Conservation (phyloP, 345 rosid species). For the Diplotaxis tenuifolia region DNA sequence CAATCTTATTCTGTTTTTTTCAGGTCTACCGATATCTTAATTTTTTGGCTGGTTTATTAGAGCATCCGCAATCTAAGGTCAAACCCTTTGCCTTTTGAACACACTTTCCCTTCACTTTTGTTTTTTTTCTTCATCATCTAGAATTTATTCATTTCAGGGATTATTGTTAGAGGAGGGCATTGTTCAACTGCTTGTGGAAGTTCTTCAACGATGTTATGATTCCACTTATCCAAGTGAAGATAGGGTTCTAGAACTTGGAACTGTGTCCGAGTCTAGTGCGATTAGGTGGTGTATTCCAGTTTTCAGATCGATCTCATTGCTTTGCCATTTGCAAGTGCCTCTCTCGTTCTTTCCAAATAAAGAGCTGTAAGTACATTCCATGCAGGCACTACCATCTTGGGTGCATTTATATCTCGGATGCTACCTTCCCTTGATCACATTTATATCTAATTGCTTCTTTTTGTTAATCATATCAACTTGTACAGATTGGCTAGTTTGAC, state of each 20-base stretch:
- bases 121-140: constrained; percentile 1
- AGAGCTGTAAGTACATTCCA: constrained; percentile 57
- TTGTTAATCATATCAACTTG: constrained; percentile 26
- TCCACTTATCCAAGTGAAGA: constrained; percentile 51
- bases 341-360: constrained; percentile 39
- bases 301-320: constrained; percentile 64
- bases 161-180: constrained; percentile 68
- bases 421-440: constrained; percentile 14
- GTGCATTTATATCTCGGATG: not conserved
- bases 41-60: constrained; percentile 73
- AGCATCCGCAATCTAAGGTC: constrained; percentile 90
- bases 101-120: constrained; percentile 3
- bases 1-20: constrained; percentile 29
- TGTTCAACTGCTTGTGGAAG: constrained; percentile 52
- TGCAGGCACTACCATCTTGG: constrained; percentile 10
- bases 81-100: constrained; percentile 23
- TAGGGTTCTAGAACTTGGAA: constrained; percentile 45
- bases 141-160: constrained; percentile 45
- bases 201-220: constrained; percentile 64
- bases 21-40: constrained; percentile 76
- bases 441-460: not conserved
- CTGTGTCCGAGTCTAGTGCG: constrained; percentile 45
- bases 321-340: constrained; percentile 51
- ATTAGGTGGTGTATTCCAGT: constrained; percentile 74
- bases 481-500: constrained; percentile 52